Conservation (phyloP, 352 stramenopile genomes). For the Globisporangium solare region DNA sequence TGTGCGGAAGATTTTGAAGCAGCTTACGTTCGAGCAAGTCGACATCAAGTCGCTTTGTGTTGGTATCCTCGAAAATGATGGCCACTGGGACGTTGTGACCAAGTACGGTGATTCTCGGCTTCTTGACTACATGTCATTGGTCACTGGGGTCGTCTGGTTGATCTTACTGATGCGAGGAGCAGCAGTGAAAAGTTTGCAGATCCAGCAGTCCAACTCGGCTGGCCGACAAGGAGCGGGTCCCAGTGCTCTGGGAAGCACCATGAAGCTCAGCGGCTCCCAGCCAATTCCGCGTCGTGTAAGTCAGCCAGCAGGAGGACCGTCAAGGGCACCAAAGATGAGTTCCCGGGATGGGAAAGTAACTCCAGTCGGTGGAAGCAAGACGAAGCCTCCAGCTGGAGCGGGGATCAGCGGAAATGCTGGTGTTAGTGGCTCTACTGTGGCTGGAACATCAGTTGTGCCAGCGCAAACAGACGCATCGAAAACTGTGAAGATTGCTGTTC, state of each 20-base stretch:
- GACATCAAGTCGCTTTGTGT: constrained; percentile 79
- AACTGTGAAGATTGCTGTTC: constrained; percentile 60
- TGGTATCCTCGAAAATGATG: constrained; percentile 69
- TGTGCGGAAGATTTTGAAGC: constrained; percentile 80
- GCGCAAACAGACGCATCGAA: constrained; percentile 26
- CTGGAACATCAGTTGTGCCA: constrained; percentile 1
- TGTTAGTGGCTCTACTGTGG: background rate
- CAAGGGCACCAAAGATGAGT: constrained; percentile 19
- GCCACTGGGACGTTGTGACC: constrained; percentile 62
- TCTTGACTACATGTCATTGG: constrained; percentile 75
- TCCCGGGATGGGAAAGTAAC: constrained; percentile 23
- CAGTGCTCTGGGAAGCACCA: constrained; percentile 25
- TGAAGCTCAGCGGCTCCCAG: constrained; percentile 50
- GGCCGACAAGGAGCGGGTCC: constrained; percentile 30
- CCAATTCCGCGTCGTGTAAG: constrained; percentile 45
- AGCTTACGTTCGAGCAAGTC: constrained; percentile 77
- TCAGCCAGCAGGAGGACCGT: constrained; percentile 18
- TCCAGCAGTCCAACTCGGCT: constrained; percentile 59
- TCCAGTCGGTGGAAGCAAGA: constrained; percentile 27
- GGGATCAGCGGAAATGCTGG: constrained; percentile 5
- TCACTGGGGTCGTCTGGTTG: constrained; percentile 73
- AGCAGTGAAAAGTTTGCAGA: constrained; percentile 83
- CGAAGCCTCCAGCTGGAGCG: constrained; percentile 21
- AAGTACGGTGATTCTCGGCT: constrained; percentile 56
- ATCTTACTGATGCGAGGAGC: constrained; percentile 72